Conservation (phyloP, 176 grass and related monocot genomes). For the Miscanthus lutarioriparius region DNA sequence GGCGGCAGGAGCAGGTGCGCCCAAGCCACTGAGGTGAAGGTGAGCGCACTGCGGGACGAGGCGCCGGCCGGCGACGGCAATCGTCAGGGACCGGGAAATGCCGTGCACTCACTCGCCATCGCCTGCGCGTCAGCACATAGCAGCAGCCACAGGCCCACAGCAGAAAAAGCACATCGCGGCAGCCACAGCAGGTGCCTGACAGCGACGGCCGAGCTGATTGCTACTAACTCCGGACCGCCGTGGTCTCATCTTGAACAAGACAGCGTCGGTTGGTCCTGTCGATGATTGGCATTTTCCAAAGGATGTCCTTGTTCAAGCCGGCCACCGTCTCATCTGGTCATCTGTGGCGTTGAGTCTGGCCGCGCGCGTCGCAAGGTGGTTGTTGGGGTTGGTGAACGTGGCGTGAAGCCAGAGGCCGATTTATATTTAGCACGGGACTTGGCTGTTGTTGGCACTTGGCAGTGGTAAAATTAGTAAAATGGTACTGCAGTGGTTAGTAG, state of each 20-base stretch:
- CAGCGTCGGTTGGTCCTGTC: neutral
- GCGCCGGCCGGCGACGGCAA: neutral
- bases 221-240: neutral
- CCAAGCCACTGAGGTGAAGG: neutral
- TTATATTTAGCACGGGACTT: neutral
- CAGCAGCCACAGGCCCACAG: no score
- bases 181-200: no score
- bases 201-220: no score
- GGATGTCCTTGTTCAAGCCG: neutral
- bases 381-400: neutral
- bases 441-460: neutral
- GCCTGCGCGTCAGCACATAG: neutral
- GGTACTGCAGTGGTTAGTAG: neutral
- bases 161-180: no score
- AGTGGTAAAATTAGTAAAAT: neutral
- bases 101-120: neutral
- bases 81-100: neutral
- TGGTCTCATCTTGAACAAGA: neutral
- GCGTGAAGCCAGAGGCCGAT: neutral
- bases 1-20: neutral
- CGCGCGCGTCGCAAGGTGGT: neutral
- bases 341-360: neutral
- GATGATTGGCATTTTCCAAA: neutral
- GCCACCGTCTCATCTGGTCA: neutral
- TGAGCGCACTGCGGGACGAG: neutral